These are phyloP conservation scores for Paecilomyces sp. DNA, from an alignment of 2,329 filamentous ascomycete genomes.

Conservation along the genomic window DNA sequence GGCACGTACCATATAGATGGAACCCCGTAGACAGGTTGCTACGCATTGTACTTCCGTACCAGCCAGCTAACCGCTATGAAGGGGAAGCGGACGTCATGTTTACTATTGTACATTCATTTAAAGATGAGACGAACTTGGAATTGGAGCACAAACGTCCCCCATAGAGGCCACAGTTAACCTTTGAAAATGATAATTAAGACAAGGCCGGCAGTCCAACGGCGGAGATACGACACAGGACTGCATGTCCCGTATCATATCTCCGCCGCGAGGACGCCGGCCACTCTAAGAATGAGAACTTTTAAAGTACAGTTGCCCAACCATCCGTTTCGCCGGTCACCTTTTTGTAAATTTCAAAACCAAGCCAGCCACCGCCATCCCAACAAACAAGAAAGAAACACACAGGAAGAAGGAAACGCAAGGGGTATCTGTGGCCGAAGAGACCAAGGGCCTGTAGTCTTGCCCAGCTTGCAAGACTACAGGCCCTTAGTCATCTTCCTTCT, in stretches of 20 bases:
- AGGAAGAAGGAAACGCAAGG: neutral
- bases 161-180: neutral
- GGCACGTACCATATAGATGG: neutral
- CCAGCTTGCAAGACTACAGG: conserved; percentile 1
- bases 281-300: neutral
- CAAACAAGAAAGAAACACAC: neutral
- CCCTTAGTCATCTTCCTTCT: conserved; percentile 15
- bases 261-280: neutral
- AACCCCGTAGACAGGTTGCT: neutral
- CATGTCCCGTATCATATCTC: neutral
- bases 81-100: neutral
- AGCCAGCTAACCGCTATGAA: neutral
- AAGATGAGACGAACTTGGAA: neutral
- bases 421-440: neutral
- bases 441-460: neutral
- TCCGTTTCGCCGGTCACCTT: neutral
- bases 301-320: neutral
- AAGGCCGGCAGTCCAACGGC: neutral
- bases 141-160: neutral
- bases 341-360: neutral
- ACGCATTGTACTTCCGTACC: neutral
- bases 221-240: neutral
- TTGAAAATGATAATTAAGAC: neutral
- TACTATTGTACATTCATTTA: neutral
- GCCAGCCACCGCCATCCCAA: neutral